These are phyloP conservation scores for Volutella citrinella DNA, from an alignment of 2,329 filamentous ascomycete species.

Conservation along the genomic window DNA sequence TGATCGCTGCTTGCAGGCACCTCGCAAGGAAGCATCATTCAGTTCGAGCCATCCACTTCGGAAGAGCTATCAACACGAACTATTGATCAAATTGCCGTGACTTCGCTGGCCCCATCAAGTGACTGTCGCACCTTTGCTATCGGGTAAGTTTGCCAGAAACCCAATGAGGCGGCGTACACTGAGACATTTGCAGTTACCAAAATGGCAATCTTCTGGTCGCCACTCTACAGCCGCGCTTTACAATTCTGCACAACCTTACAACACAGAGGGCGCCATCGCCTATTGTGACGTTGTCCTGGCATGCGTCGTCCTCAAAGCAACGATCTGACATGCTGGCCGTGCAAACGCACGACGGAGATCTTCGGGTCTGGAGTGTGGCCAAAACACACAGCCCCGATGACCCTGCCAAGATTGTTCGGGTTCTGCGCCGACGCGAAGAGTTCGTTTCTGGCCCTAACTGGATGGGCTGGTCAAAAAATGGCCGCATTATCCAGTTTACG, in stretches of 20 bases:
- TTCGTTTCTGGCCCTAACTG: conserved; percentile 77
- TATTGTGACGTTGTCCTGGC: conserved; percentile 86
- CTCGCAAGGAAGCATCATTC: conserved; percentile 84
- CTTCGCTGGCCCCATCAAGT: conserved; percentile 81
- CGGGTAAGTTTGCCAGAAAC: conserved; percentile 65
- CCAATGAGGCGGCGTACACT: too few relatives aligned
- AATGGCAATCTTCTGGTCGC: conserved; percentile 93
- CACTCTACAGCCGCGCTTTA: conserved; percentile 86
- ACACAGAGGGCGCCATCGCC: conserved; percentile 82
- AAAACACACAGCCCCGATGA: conserved; percentile 72
- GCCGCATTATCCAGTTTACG: conserved; percentile 87
- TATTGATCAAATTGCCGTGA: conserved; percentile 88
- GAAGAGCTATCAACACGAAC: conserved; percentile 91
- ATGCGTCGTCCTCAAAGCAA: conserved; percentile 91
- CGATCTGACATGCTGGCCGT: conserved; percentile 98
- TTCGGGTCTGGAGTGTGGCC: conserved; percentile 94
- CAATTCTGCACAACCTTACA: conserved; percentile 87
- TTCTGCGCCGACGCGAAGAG: conserved; percentile 77
- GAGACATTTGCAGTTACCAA: conserved; percentile 71
- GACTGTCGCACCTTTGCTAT: conserved; percentile 96
- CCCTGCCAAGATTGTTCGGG: conserved; percentile 81
- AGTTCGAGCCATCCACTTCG: conserved; percentile 90
- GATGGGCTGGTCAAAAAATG: conserved; percentile 99
- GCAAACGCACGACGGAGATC: conserved; percentile 86
- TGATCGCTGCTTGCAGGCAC: too few relatives aligned